Conservation (phyloP, 192 early-diverging fungal species). For the Backusella tarrabulga region DNA sequence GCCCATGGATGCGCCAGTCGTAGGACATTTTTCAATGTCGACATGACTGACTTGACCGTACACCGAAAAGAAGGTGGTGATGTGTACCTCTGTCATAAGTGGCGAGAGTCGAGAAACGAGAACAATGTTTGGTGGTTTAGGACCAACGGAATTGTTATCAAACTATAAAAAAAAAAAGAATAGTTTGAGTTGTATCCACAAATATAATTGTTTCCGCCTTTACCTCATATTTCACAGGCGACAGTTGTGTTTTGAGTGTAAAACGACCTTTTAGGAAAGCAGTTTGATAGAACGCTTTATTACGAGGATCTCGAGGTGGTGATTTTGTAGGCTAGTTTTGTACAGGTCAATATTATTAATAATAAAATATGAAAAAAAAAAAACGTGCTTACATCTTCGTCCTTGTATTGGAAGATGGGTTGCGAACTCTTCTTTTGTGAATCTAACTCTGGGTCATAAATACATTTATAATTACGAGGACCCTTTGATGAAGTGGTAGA, state of each 20-base stretch:
- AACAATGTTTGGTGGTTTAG: slow-evolving; percentile 31
- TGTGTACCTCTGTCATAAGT: slow-evolving; percentile 34
- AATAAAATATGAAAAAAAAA: neutral
- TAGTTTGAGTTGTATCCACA: neutral
- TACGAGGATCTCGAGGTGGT: slow-evolving; percentile 4
- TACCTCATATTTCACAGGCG: slow-evolving; percentile 10
- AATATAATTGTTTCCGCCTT: neutral
- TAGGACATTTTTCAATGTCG: slow-evolving; percentile 49
- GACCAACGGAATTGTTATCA: slow-evolving; percentile 27
- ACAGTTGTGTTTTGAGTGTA: neutral
- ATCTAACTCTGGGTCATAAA: slow-evolving; percentile 33
- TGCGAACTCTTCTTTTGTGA: slow-evolving; percentile 11
- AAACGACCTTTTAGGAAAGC: slow-evolving; percentile 15
- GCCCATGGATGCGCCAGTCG: slow-evolving; percentile 46
- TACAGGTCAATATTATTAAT: neutral
- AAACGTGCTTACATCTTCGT: slow-evolving; percentile 5
- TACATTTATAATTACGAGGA: slow-evolving; percentile 24
- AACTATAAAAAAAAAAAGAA: slow-evolving; percentile 15
- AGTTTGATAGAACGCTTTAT: neutral
- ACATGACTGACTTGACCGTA: slow-evolving; percentile 50
- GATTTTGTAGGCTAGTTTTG: neutral
- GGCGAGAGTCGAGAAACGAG: slow-evolving; percentile 38
- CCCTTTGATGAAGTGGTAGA: slow-evolving; percentile 12
- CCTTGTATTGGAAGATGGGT: slow-evolving; percentile 24
- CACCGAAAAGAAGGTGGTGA: slow-evolving; percentile 42